Base-by-base conservation (phyloP, 352 stramenopile genomes). In the Aphanomyces stellatus region DNA sequence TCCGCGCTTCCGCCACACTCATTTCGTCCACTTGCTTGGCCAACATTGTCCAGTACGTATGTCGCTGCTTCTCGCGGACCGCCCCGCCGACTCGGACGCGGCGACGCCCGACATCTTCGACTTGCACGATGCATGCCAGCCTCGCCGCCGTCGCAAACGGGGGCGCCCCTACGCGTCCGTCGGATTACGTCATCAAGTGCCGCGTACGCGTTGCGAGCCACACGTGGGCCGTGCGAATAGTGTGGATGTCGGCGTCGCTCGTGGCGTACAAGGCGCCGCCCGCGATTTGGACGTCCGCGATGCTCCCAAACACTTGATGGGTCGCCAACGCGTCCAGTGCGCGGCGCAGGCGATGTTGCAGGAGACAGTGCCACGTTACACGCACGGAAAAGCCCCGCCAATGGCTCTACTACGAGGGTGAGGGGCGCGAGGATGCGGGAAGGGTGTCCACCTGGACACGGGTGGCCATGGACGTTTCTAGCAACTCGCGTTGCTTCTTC, bases 301-400 rank as follows among this genome's bases (percentile, higher is more conserved):
- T 8, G 17, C 28, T 22, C 11, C 60, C 60, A 67, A 67, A 67
- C 17, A 67, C n/a, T 28, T 51, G 33, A 42, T 67, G 60, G 10
- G 57, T 28, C 7, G 31, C 24, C 10, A 67, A 27, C 2, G 60
- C 13, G 17, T 6, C 25, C 7, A 67, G 27, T 19, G 60, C 34
- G 13, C 25, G 19, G 3, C 15, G 24, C 31, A 67, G 42, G 17
- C 25, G 41, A 19, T 7, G 37, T 22, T 13, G 37, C 10, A 67
- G 24, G 8, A 67, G 3, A 15, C 22, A 49, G 28, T 13, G 7
- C 28, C 48, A 35, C n/a, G n/a, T 31, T 10, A 67, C 22, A 11
- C 60, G 60, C n/a, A 10, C 19, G 11, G 35, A 7, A 3, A 48
- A n/a, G 17, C 60, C 60, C 30, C 60, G 60, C 41, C 60, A 67